phyloP scores from a whole-genome alignment of 1,139 yeast species.

The Blastobotrys elegans region DNA sequence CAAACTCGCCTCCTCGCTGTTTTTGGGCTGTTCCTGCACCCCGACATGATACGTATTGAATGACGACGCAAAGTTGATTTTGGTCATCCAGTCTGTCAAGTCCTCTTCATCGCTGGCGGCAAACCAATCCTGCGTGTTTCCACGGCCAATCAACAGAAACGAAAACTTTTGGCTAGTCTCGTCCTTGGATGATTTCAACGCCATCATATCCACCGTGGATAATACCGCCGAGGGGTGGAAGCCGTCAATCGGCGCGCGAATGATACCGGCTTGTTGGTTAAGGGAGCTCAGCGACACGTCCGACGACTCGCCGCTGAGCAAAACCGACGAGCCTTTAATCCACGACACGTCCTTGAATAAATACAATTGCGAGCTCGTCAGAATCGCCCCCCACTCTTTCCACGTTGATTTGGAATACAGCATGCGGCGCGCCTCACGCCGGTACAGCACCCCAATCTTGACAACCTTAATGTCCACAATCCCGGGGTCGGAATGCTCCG shows the following conservation, averaged over 20 bases:
- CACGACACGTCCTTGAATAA: constrained; percentile 39
- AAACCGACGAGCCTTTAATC: constrained; percentile 28
- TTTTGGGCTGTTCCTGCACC: constrained; percentile 19
- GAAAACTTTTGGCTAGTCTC: constrained; percentile 20
- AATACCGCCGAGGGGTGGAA: constrained; percentile 36
- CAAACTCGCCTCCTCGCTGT: too few relatives aligned
- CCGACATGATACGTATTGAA: constrained; percentile 41
- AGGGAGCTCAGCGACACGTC: constrained; percentile 11
- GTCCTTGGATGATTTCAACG: constrained; percentile 25
- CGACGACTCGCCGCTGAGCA: constrained; percentile 7
- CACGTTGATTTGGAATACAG: constrained; percentile 32
- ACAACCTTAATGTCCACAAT: constrained; percentile 38
- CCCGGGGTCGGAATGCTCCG: constrained; percentile 34
- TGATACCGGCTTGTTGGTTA: constrained; percentile 18
- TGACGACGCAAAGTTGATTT: constrained; percentile 53
- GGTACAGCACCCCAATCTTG: constrained; percentile 36
- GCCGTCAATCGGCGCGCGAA: constrained; percentile 37
- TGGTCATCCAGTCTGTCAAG: constrained; percentile 49
- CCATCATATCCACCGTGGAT: constrained; percentile 37
- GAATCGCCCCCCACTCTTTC: constrained; percentile 41
- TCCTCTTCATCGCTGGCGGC: constrained; percentile 37
- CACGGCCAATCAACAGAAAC: constrained; percentile 32
- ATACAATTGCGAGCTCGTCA: constrained; percentile 40
- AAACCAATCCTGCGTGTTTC: constrained; percentile 36
- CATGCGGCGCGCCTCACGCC: constrained; percentile 36